Conservation (phyloP, 192 early-diverging fungal species). For the Haplosporangium gracile region DNA sequence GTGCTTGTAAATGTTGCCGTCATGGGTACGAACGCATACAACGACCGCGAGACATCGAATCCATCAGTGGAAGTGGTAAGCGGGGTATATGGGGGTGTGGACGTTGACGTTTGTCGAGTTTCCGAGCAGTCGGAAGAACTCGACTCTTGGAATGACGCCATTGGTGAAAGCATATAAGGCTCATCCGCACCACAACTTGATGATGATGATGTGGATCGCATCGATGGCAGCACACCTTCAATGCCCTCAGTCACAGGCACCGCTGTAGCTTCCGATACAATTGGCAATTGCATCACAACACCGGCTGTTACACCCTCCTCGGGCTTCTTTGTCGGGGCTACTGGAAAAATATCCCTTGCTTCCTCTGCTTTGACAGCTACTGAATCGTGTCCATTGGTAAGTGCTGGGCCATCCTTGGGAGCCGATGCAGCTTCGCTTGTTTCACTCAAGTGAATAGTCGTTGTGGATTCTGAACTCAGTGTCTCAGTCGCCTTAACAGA, state of each 20-base stretch:
- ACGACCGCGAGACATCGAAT: conserved; percentile 7
- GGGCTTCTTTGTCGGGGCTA: neutral
- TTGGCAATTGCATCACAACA: neutral
- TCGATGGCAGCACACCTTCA: neutral
- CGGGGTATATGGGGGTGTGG: conserved; percentile 4
- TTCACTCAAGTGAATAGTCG: neutral
- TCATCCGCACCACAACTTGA: neutral
- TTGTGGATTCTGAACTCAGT: neutral
- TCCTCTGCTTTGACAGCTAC: neutral
- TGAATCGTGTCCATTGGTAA: neutral
- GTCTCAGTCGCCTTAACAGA: neutral
- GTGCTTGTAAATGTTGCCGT: conserved; percentile 4
- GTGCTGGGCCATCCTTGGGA: neutral
- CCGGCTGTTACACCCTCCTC: neutral
- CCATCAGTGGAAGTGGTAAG: conserved; percentile 1
- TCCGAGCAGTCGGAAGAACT: neutral
- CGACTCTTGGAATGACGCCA: neutral
- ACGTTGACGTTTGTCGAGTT: neutral
- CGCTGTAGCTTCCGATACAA: neutral
- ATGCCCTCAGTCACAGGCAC: neutral
- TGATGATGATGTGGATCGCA: neutral
- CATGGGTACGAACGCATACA: conserved; percentile 27
- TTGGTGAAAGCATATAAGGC: neutral
- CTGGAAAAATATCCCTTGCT: neutral
- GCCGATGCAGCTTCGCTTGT: neutral